Conservation (phyloP, 352 stramenopile genomes). For the Globisporangium cylindrosporum region DNA sequence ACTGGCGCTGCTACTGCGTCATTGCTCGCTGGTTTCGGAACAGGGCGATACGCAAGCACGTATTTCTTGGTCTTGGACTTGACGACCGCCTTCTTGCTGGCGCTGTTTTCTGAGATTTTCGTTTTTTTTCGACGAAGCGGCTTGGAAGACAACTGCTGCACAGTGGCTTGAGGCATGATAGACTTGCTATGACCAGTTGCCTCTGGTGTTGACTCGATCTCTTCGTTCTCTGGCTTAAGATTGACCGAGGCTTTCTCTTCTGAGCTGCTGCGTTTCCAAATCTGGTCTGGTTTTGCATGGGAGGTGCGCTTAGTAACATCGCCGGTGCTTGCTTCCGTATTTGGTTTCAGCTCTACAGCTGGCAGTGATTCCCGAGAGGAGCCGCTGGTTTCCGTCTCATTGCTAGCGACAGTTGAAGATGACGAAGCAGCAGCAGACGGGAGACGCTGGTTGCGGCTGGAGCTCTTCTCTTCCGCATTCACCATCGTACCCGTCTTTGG, state of each 20-base stretch:
- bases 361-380: neutral
- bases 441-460: neutral
- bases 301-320: neutral
- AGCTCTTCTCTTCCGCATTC: slow-evolving; percentile 25
- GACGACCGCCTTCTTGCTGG: slow-evolving; percentile 4
- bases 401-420: neutral
- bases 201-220: neutral
- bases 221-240: neutral
- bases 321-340: neutral
- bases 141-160: neutral
- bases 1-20: neutral
- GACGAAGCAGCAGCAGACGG: neutral
- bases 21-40: slow-evolving; percentile 2
- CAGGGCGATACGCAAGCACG: slow-evolving; percentile 14
- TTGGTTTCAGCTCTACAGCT: neutral
- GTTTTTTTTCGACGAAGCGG: slow-evolving; percentile 6
- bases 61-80: slow-evolving; percentile 15
- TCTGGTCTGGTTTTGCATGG: neutral
- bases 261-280: neutral
- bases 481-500: slow-evolving; percentile 64
- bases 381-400: neutral
- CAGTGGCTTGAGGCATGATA: neutral
- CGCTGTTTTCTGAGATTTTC: neutral
- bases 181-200: neutral
- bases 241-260: neutral